phyloP scores from a whole-genome alignment of 2,329 filamentous ascomycete genomes.

The Pseudocercospora crystallina region DNA sequence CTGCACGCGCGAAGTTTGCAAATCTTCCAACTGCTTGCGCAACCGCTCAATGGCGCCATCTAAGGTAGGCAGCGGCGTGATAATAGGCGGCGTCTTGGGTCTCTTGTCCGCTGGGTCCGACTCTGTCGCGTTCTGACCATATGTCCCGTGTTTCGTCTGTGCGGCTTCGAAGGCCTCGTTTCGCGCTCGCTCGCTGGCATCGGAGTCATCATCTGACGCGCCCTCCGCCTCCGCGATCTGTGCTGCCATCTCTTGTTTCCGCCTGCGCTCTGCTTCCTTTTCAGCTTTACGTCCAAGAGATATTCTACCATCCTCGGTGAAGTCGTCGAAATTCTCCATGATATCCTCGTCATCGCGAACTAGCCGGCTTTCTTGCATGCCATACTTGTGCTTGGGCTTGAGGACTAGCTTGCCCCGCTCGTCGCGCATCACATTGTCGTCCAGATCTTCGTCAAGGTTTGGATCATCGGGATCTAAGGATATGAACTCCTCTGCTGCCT shows the following conservation, averaged over 20 bases:
- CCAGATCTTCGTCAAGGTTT: slow-evolving; percentile 43
- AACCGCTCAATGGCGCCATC: slow-evolving; percentile 65
- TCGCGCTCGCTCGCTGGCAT: slow-evolving; percentile 63
- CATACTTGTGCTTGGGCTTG: slow-evolving; percentile 61
- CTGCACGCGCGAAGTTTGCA: slow-evolving; percentile 59
- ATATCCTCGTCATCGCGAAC: slow-evolving; percentile 87
- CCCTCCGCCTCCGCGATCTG: slow-evolving; percentile 70
- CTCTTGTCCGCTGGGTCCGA: slow-evolving; percentile 32
- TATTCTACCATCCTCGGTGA: slow-evolving; percentile 68
- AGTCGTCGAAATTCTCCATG: slow-evolving; percentile 90
- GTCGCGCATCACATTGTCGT: slow-evolving; percentile 40
- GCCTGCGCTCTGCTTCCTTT: slow-evolving; percentile 61
- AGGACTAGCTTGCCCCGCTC: slow-evolving; percentile 47
- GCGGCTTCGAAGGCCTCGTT: slow-evolving; percentile 82
- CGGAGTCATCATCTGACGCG: slow-evolving; percentile 40
- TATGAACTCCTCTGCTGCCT: slow-evolving; percentile 59
- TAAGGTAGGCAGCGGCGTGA: slow-evolving; percentile 75
- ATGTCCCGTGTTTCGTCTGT: slow-evolving; percentile 84
- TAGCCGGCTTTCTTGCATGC: slow-evolving; percentile 62
- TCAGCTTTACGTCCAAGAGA: slow-evolving; percentile 77
- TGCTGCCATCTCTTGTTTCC: slow-evolving; percentile 76
- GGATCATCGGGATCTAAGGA: slow-evolving; percentile 63
- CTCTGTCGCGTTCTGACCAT: slow-evolving; percentile 38
- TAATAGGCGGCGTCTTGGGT: slow-evolving; percentile 50
- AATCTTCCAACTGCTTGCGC: slow-evolving; percentile 59